Conservation (phyloP, 139 green algal genomes). For the Tetraselmis chui region DNA sequence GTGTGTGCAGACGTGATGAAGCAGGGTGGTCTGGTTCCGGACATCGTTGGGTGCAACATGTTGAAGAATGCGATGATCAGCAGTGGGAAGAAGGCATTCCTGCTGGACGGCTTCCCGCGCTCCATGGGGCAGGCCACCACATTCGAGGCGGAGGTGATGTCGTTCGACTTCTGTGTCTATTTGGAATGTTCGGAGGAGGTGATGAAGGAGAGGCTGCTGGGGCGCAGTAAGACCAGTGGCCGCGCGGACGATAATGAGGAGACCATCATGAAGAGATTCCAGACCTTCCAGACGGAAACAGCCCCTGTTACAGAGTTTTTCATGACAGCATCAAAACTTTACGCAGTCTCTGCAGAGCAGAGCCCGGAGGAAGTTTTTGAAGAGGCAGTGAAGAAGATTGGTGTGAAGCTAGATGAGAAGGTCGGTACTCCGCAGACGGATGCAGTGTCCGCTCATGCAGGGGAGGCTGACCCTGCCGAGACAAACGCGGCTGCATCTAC, state of each 20-base stretch:
- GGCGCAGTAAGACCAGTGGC: conserved; percentile 50
- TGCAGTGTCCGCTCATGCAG: too few relatives aligned
- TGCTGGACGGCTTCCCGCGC: conserved; percentile 37
- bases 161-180: conserved; percentile 11
- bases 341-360: not conserved
- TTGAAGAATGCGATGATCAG: conserved; percentile 33
- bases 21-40: conserved; percentile 74
- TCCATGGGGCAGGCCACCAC: conserved; percentile 27
- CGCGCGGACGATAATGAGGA: conserved; percentile 54
- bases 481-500: too few relatives aligned
- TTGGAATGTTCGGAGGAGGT: conserved; percentile 24
- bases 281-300: conserved; percentile 15
- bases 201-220: conserved; percentile 40
- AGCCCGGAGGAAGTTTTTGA: not conserved
- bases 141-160: conserved; percentile 21
- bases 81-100: conserved; percentile 23
- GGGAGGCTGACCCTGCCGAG: too few relatives aligned
- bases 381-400: not conserved
- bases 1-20: conserved; percentile 70
- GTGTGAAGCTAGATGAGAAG: not conserved
- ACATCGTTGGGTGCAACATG: conserved; percentile 33
- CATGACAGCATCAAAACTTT: not conserved
- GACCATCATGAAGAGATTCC: conserved; percentile 49
- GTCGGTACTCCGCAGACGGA: too few relatives aligned
- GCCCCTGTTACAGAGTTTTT: conserved; percentile 7